Conservation (phyloP, 78 protist species). For the Blattamonas nauphoetae region DNA sequence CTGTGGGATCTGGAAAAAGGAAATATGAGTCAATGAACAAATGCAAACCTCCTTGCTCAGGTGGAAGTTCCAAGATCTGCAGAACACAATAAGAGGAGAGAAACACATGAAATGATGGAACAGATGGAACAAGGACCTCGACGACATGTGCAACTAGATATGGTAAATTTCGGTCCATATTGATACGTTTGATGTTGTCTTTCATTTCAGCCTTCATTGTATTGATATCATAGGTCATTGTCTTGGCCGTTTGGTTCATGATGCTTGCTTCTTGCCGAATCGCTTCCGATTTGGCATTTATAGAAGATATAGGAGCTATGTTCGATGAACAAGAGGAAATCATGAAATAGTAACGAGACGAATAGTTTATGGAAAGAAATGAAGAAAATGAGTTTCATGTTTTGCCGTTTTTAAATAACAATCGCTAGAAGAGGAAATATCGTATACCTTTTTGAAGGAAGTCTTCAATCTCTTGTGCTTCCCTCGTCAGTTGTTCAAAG, state of each 20-base stretch:
- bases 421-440: too few relatives aligned
- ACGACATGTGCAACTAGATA: conserved; percentile 90
- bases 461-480: too few relatives aligned
- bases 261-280: too few relatives aligned
- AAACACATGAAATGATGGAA: neutral
- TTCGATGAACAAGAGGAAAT: too few relatives aligned
- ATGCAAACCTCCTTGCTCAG: conserved; percentile 54
- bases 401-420: too few relatives aligned
- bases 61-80: conserved; percentile 49
- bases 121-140: conserved; percentile 57
- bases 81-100: neutral
- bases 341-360: too few relatives aligned
- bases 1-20: neutral
- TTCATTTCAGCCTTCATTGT: conserved; percentile 56
- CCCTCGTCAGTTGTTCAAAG: too few relatives aligned
- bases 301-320: too few relatives aligned
- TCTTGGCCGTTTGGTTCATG: conserved; percentile 11
- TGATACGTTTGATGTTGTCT: conserved; percentile 84
- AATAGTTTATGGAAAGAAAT: too few relatives aligned
- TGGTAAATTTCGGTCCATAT: conserved; percentile 88
- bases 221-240: conserved; percentile 44
- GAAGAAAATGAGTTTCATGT: too few relatives aligned
- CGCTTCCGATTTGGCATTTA: too few relatives aligned
- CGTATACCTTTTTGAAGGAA: too few relatives aligned
- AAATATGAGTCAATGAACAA: neutral